Conservation (phyloP, 2,329 filamentous ascomycete species). For the Plectosphaerella plurivora region DNA sequence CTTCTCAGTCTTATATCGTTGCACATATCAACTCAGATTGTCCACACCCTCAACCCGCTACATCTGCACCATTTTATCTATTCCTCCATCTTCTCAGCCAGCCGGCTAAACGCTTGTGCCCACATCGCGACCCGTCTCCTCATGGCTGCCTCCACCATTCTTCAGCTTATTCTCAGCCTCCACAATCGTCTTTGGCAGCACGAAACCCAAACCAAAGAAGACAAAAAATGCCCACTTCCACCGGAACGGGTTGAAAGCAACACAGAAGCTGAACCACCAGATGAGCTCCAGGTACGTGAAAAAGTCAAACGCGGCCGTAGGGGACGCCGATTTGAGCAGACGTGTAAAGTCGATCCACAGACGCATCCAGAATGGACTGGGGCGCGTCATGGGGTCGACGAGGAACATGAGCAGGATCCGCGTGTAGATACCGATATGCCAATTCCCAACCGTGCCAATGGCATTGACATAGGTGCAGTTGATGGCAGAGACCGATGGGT, state of each 20-base stretch:
- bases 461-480: constrained; percentile 78
- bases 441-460: constrained; percentile 80
- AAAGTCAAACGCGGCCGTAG: constrained; percentile 78
- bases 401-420: constrained; percentile 84
- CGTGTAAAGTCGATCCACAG: constrained; percentile 83
- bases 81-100: background rate
- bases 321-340: constrained; percentile 63
- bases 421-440: constrained; percentile 88
- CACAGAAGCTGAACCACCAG: constrained; percentile 81
- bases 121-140: constrained; percentile 20
- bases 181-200: constrained; percentile 63
- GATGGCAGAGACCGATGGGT: constrained; percentile 71
- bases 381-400: constrained; percentile 70
- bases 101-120: constrained; percentile 23
- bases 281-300: constrained; percentile 82
- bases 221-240: constrained; percentile 91
- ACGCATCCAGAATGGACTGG: constrained; percentile 71
- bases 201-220: constrained; percentile 67
- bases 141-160: constrained; percentile 41
- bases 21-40: too few relatives aligned
- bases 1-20: too few relatives aligned
- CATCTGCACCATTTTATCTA: background rate
- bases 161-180: constrained; percentile 59
- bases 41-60: too few relatives aligned
- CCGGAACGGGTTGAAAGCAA: constrained; percentile 75